Evolutionary conservation across 257 asterid genomes (phyloP), one percentile per base, ranked within the genome.

Genomic region (Forsythia suspensa): DNA sequence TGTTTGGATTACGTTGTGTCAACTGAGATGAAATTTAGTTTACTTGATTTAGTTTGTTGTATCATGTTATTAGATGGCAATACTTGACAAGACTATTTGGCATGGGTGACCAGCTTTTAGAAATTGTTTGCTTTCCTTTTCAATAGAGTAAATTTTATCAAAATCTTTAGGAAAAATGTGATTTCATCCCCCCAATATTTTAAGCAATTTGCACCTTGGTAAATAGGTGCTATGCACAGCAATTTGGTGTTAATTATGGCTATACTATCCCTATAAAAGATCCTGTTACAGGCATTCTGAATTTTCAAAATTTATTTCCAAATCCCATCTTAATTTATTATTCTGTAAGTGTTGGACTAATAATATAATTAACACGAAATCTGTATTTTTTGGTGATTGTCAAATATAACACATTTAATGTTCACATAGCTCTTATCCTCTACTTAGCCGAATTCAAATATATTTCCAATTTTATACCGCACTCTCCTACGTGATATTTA

Each of bases 11-110:
- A 74, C 46, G 77, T 18, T 67, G 51, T 68, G 59, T 63, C 70
- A 48, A 37, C 52, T 36, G 21, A 34, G 3, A 15, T 1, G 29
- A 18, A 74, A 71, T 80, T 36, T 66, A 37, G 68, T 72, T 71
- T 18, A 29, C 1, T 29, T 29, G 34, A 29, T 29, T 29, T 29
- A 37, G 68, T 72, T 71, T 18, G 65, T 43, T 4, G 21, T 10
- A 48, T 69, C 71, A 72, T 76, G 67, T 72, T 40, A 6, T 57
- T 71, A n/a, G 75, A 42, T 76, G 44, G 34, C 46, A 57, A 43
- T 44, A 18, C 51, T 9, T 38, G 36, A 57, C 61, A 43, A 55
- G 76, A 24, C 75, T 66, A 29, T 29, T 43, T 12, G 41, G 24
- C 18, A 6, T 44, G 29, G 21, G 65, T 18, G 65, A 55, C 65